phyloP scores from a whole-genome alignment of 805 yeast genomes.

The Ogataea parapolymorpha region DNA sequence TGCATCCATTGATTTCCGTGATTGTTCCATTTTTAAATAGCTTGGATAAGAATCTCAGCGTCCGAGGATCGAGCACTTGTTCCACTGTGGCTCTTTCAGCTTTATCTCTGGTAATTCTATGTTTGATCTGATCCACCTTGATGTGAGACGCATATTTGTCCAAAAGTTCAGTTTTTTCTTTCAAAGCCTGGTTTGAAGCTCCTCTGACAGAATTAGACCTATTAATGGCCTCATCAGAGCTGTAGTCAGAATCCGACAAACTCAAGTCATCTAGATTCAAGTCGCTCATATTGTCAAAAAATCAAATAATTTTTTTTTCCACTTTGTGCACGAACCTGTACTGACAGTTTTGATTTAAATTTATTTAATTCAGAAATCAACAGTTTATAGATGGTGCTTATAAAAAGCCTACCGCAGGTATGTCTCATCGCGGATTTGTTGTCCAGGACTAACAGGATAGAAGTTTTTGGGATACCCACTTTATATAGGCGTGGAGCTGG shows the following conservation, averaged over 20 bases:
- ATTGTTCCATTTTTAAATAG: slow-evolving; percentile 81
- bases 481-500: slow-evolving; percentile 82
- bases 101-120: slow-evolving; percentile 68
- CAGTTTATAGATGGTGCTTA: slow-evolving; percentile 9
- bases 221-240: slow-evolving; percentile 6
- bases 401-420: slow-evolving; percentile 23
- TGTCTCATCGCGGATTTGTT: slow-evolving; percentile 3
- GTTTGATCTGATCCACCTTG: slow-evolving; percentile 57
- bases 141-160: slow-evolving; percentile 64
- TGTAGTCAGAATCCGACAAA: slow-evolving; percentile 13
- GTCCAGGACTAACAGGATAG: slow-evolving; percentile 6
- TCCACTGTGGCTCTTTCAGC: slow-evolving; percentile 96
- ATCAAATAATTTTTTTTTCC: slow-evolving; percentile 3
- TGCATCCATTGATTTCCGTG: slow-evolving; percentile 85
- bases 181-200: slow-evolving; percentile 12
- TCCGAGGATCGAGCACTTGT: slow-evolving; percentile 93
- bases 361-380: not conserved
- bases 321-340: not conserved
- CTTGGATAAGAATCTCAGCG: slow-evolving; percentile 76
- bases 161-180: slow-evolving; percentile 47
- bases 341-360: slow-evolving; percentile 3
- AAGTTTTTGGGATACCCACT: slow-evolving; percentile 51
- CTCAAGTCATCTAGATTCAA: slow-evolving; percentile 5
- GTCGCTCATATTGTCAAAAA: slow-evolving; percentile 1
- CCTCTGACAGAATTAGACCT: not conserved